A percentile compares a stretch with the other conserved stretches of the same genome.
Conservation (phyloP, 768 basidiomycete genomes). For the Trametes cinnabarina region DNA sequence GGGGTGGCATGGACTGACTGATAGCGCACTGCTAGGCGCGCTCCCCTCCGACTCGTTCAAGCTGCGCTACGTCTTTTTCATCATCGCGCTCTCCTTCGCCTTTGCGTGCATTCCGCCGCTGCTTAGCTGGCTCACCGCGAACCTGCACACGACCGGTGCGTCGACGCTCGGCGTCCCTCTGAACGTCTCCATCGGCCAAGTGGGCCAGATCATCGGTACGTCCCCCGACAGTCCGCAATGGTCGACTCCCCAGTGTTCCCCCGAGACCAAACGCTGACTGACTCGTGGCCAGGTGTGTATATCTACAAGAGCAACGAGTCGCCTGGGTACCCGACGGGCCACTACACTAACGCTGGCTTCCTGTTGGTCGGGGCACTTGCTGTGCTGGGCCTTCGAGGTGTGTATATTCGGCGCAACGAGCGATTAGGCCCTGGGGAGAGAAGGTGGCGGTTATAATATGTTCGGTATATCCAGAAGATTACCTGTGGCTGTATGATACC, state of each 20-base stretch:
- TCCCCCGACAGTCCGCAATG: not conserved
- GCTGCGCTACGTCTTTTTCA: conserved; percentile 34
- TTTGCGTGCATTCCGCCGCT: conserved; percentile 35
- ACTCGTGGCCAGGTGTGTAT: conserved; percentile 27
- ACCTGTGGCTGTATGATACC: not conserved
- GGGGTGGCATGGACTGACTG: no score
- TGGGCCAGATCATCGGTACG: conserved; percentile 36
- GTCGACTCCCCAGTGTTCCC: no score
- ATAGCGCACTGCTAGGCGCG: no score
- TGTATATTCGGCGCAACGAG: conserved; percentile 21
- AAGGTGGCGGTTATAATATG: conserved; percentile 18
- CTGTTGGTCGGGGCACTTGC: conserved; percentile 25
- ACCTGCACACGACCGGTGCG: conserved; percentile 31
- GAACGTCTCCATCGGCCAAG: conserved; percentile 35
- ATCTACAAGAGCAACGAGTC: conserved; percentile 32
- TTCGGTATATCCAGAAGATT: not conserved
- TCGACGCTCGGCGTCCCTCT: conserved; percentile 33
- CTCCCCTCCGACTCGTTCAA: conserved; percentile 25
- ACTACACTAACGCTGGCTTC: conserved; percentile 35
- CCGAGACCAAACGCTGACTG: no score
- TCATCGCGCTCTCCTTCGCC: conserved; percentile 32
- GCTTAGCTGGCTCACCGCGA: conserved; percentile 37
- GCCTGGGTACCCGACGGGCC: conserved; percentile 35
- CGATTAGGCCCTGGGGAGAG: conserved; percentile 11
- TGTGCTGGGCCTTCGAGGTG: conserved; percentile 12